phyloP scores from a whole-genome alignment of 805 yeast genomes.

The Schwanniomyces polymorphus region DNA sequence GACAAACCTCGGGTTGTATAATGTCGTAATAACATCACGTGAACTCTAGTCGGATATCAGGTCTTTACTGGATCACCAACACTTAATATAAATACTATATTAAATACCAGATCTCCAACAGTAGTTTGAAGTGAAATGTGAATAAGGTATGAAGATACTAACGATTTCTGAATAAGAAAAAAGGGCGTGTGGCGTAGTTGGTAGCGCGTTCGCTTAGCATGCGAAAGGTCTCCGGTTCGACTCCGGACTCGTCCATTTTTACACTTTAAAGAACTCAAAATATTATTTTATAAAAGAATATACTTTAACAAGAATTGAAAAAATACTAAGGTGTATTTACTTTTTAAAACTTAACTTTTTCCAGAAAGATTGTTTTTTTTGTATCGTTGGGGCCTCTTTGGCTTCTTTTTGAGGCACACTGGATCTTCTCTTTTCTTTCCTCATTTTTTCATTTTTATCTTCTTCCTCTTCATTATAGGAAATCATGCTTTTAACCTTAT shows the following conservation, averaged over 20 bases:
- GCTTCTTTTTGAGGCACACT: background rate
- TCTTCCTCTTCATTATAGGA: slow-evolving; percentile 35
- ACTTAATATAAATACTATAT: too few relatives aligned
- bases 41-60: too few relatives aligned
- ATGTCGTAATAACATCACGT: too few relatives aligned
- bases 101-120: too few relatives aligned
- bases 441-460: slow-evolving; percentile 9
- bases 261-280: background rate
- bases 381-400: background rate
- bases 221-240: slow-evolving; percentile 41
- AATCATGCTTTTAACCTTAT: slow-evolving; percentile 42
- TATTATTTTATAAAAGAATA: background rate
- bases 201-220: slow-evolving; percentile 63
- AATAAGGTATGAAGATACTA: too few relatives aligned
- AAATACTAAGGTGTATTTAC: background rate
- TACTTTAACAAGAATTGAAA: background rate
- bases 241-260: slow-evolving; percentile 26
- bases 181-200: slow-evolving; percentile 78
- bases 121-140: too few relatives aligned
- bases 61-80: too few relatives aligned
- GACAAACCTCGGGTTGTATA: too few relatives aligned
- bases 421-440: slow-evolving; percentile 7
- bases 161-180: too few relatives aligned
- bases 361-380: slow-evolving; percentile 20
- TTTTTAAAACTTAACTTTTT: slow-evolving; percentile 22